Conservation (phyloP, 2,329 filamentous ascomycete species). For the Calonectria hongkongensis region DNA sequence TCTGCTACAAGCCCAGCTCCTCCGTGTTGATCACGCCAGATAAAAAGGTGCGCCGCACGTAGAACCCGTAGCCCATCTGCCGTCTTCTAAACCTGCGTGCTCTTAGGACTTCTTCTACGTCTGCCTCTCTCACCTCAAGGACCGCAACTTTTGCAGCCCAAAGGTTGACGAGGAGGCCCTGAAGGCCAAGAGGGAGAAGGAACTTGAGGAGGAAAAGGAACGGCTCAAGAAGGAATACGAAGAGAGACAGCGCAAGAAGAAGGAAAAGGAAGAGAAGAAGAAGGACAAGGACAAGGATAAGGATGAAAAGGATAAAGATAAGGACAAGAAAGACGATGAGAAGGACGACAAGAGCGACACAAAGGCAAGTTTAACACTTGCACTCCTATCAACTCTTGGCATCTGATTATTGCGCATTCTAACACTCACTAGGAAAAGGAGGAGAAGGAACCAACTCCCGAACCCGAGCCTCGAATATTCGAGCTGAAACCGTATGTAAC, state of each 20-base stretch:
- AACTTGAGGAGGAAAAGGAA: conserved; percentile 78
- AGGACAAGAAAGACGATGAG: conserved; percentile 48
- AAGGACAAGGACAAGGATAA: conserved; percentile 66
- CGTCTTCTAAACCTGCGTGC: conserved; percentile 23
- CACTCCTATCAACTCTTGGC: too few relatives aligned
- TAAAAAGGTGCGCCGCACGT: conserved; percentile 79
- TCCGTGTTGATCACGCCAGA: conserved; percentile 93
- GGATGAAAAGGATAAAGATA: conserved; percentile 62
- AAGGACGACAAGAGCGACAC: conserved; percentile 59
- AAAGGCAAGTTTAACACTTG: conserved; percentile 24
- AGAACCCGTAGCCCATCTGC: conserved; percentile 20
- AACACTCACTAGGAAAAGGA: conserved; percentile 46
- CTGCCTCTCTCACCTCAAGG: conserved; percentile 88
- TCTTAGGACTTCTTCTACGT: conserved; percentile 91
- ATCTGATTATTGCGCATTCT: background rate
- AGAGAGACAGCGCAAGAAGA: conserved; percentile 81
- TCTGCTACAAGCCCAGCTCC: conserved; percentile 92
- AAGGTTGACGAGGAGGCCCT: conserved; percentile 81
- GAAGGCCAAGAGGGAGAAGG: conserved; percentile 77
- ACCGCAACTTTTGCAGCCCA: conserved; percentile 86
- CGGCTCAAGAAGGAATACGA: conserved; percentile 86
- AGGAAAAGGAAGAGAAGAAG: conserved; percentile 74
- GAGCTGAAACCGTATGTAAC: conserved; percentile 82
- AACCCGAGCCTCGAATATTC: conserved; percentile 86
- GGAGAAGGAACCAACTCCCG: conserved; percentile 42